Evolutionary conservation across 1,284 basidiomycete genomes (phyloP), one percentile per base, ranked within the genome.

Genomic region (Tremellales sp.): DNA sequence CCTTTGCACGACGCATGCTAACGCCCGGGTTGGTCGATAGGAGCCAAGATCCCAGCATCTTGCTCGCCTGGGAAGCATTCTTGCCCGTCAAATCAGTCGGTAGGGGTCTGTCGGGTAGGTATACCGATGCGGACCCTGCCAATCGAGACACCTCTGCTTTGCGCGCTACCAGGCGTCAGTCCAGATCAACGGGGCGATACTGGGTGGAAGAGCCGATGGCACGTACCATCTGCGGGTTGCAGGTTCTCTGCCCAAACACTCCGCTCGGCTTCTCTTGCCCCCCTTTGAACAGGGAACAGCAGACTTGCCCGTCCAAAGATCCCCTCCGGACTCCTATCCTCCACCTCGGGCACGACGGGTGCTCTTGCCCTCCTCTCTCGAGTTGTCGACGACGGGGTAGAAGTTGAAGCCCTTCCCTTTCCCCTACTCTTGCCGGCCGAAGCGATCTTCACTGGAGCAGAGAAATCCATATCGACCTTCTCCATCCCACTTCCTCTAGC

Each of bases 261-360:
- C 19, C 8, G 11, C 19, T 39, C 36, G 7, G 36, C 13, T 8
- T 8, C 8, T 17, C 36, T 39, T 8, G 36, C 36, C 10, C 13
- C 13, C 36, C 19, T 39, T 8, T 8, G 10, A 13, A 21, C 19
- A 12, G 19, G 13, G 19, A 39, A 39, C 19, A 39, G 19, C 19
- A 39, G 19, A 17, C 36, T 39, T 21, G 13, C 19, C 19, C 13
- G 19, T 19, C 36, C 36, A 21, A 39, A 39, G 13, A 39, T 39
- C 19, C 36, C 36, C 19, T 39, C 36, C 56, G 35, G 43, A 62
- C 19, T 33, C 61, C 23, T 35, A 70, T 36, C 49, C 55, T 12
- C 61, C 60, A n/a, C 56, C 61, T 25, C 47, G n/a, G n/a, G n/a
- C 61, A 15, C 29, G 45, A 19, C 43, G 17, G 10, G 43, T 54